These are phyloP conservation scores for Wallacemonas rigidus DNA, from an alignment of 208 protist genomes.

Conservation along the genomic window DNA sequence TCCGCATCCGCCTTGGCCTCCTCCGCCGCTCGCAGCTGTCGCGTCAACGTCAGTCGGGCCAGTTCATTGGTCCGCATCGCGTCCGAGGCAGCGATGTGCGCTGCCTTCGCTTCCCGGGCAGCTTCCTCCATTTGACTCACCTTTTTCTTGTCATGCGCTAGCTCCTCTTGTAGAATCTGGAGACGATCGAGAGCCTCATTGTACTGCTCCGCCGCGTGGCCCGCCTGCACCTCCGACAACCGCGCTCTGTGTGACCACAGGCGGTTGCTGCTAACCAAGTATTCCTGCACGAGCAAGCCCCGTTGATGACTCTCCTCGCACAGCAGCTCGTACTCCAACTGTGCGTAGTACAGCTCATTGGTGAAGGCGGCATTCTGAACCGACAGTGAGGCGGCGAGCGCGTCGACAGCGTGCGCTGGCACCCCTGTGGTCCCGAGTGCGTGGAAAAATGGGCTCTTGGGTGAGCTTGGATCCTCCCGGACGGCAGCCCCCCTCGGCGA, in stretches of 20 bases:
- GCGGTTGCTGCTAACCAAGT: constrained; percentile 22
- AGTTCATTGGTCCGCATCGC: constrained; percentile 29
- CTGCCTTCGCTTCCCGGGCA: constrained; percentile 27
- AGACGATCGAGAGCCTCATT: constrained; percentile 26
- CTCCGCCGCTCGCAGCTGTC: constrained; percentile 37
- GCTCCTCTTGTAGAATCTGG: constrained; percentile 30
- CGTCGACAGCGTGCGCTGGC: not conserved
- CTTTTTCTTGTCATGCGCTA: constrained; percentile 30
- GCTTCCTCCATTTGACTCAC: constrained; percentile 23
- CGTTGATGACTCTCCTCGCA: constrained; percentile 39
- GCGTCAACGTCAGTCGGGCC: constrained; percentile 37
- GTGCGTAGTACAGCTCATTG: constrained; percentile 28
- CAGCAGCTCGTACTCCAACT: constrained; percentile 38
- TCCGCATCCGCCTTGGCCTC: constrained; percentile 33
- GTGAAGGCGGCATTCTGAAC: constrained; percentile 5
- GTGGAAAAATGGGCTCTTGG: not conserved
- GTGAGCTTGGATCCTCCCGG: not conserved
- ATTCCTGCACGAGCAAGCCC: constrained; percentile 37
- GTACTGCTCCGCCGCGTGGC: constrained; percentile 19
- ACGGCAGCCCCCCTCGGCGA: not conserved
- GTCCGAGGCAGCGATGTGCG: constrained; percentile 17
- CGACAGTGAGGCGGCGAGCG: not conserved
- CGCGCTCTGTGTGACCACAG: constrained; percentile 24
- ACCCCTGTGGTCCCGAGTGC: not conserved
- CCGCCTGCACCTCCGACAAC: constrained; percentile 18